phyloP scores from a whole-genome alignment of 108 stramenopile species.

The Cyclostephanos invisitatus region DNA sequence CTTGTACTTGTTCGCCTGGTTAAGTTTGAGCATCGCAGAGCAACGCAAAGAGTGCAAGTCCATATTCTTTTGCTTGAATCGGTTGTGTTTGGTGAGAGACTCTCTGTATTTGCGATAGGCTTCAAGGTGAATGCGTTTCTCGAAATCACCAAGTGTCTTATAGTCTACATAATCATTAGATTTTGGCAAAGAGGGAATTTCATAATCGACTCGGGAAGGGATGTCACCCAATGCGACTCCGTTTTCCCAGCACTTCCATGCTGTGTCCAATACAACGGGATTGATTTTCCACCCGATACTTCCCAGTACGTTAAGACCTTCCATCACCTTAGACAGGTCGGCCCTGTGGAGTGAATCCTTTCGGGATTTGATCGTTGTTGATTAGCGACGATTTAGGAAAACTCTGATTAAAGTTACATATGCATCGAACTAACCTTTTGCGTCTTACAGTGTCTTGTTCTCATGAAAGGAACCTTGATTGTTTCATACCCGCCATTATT shows the following conservation, averaged over 20 bases:
- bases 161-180: slow-evolving; percentile 47
- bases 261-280: slow-evolving; percentile 70
- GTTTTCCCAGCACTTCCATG: slow-evolving; percentile 71
- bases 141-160: slow-evolving; percentile 26
- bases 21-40: slow-evolving; percentile 84
- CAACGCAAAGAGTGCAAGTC: slow-evolving; percentile 87
- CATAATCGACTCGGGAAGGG: slow-evolving; percentile 77
- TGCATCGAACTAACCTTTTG: slow-evolving; percentile 56
- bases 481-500: slow-evolving; percentile 79
- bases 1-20: slow-evolving; percentile 85
- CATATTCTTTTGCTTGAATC: slow-evolving; percentile 74
- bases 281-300: slow-evolving; percentile 89
- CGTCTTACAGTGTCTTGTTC: slow-evolving; percentile 74
- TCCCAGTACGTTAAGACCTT: slow-evolving; percentile 88
- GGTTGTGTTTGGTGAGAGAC: slow-evolving; percentile 51
- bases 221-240: slow-evolving; percentile 87
- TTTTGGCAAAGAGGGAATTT: slow-evolving; percentile 68
- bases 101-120: slow-evolving; percentile 59
- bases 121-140: slow-evolving; percentile 36
- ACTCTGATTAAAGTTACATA: not conserved
- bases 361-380: slow-evolving; percentile 3
- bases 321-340: slow-evolving; percentile 73
- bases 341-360: slow-evolving; percentile 67
- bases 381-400: not conserved
- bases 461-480: slow-evolving; percentile 72